Conservation (phyloP, 805 yeast species). For the Alloascoidea africana region DNA sequence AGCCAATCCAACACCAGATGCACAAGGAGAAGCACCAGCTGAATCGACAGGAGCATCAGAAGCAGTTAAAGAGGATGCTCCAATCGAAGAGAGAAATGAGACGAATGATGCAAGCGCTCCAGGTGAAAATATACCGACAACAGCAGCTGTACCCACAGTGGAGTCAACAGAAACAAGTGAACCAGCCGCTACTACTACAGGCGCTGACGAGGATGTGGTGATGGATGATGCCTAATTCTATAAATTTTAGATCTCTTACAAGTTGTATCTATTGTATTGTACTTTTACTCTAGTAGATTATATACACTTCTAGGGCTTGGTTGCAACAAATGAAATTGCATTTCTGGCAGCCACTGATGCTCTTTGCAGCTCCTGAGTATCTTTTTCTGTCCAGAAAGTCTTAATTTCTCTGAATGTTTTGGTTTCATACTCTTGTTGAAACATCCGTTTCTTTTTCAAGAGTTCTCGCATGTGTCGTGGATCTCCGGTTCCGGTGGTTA, state of each 20-base stretch:
- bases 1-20: no score
- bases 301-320: no score
- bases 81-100: background rate
- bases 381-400: constrained; percentile 35
- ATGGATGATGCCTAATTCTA: constrained; percentile 7
- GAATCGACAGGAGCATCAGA: constrained; percentile 2
- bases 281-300: no score
- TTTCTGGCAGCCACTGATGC: constrained; percentile 40
- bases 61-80: background rate
- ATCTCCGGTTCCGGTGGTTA: constrained; percentile 52
- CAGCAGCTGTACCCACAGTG: background rate
- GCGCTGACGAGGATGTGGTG: constrained; percentile 6
- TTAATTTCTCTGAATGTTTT: constrained; percentile 28
- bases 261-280: background rate
- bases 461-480: constrained; percentile 22
- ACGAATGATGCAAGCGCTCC: background rate
- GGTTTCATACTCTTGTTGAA: constrained; percentile 26
- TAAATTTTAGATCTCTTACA: no score
- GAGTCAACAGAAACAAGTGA: constrained; percentile 6
- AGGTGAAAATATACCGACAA: constrained; percentile 1
- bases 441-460: constrained; percentile 25
- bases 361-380: constrained; percentile 28
- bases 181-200: constrained; percentile 6
- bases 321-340: constrained; percentile 41
- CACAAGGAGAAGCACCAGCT: constrained; percentile 1